A percentile compares a stretch with the other conserved stretches of the same genome.
phyloP scores from a whole-genome alignment of 2,329 filamentous ascomycete genomes.

The Hawksworthiomyces lignivorus region DNA sequence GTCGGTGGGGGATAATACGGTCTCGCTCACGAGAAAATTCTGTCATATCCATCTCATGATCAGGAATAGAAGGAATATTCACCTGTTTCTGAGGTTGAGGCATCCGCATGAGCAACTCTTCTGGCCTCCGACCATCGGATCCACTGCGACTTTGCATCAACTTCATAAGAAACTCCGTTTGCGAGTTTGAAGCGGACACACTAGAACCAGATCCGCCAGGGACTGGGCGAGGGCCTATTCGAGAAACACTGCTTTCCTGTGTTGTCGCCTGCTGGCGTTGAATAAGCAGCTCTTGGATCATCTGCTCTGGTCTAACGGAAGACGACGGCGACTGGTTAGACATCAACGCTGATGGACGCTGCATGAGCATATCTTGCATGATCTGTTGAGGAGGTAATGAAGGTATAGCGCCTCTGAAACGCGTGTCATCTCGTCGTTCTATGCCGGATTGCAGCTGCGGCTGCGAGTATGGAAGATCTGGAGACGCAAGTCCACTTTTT shows the following conservation, averaged over 20 bases:
- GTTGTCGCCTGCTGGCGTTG: slow-evolving; percentile 50
- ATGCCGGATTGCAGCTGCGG: slow-evolving; percentile 29
- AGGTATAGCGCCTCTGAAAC: slow-evolving; percentile 25
- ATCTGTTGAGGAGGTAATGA: slow-evolving; percentile 42
- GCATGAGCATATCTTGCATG: slow-evolving; percentile 19
- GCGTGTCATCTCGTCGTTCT: slow-evolving; percentile 37
- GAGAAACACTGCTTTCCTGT: slow-evolving; percentile 30
- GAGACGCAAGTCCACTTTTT: slow-evolving; percentile 36
- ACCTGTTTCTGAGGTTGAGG: slow-evolving; percentile 44
- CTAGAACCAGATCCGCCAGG: not conserved
- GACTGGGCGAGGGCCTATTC: slow-evolving; percentile 18
- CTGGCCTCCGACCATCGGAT: slow-evolving; percentile 42
- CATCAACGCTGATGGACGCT: slow-evolving; percentile 36
- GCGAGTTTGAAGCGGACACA: slow-evolving; percentile 41
- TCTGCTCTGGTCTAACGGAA: slow-evolving; percentile 46
- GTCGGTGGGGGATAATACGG: slow-evolving; percentile 23
- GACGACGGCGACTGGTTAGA: slow-evolving; percentile 31
- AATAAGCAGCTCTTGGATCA: slow-evolving; percentile 52
- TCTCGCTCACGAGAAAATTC: slow-evolving; percentile 8
- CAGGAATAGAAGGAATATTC: slow-evolving; percentile 37
- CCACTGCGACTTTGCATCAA: slow-evolving; percentile 60
- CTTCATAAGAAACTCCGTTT: slow-evolving; percentile 78
- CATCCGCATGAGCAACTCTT: slow-evolving; percentile 45
- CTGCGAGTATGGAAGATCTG: slow-evolving; percentile 31
- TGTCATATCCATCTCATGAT: slow-evolving; percentile 44